Evolutionary conservation across 257 asterid genomes (phyloP).

Genomic region (Paraleonurus japonicus): DNA sequence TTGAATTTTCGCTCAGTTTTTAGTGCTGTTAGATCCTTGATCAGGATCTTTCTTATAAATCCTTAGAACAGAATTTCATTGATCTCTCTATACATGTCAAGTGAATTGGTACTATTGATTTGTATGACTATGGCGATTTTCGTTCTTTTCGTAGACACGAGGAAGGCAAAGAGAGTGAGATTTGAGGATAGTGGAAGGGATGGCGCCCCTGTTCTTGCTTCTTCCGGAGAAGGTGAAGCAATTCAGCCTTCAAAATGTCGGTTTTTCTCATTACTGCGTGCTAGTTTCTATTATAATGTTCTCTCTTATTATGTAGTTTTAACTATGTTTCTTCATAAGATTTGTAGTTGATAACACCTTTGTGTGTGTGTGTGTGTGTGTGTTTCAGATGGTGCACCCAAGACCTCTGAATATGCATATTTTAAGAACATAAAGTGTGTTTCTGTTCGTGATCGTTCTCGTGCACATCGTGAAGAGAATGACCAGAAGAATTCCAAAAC

Average conservation of each 20-base stretch:
- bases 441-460: slow-evolving; percentile 25
- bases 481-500: slow-evolving; percentile 27
- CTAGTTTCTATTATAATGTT: slow-evolving; percentile 20
- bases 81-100: background rate
- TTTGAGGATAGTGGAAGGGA: slow-evolving; percentile 35
- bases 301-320: background rate
- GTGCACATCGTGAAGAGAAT: slow-evolving; percentile 31
- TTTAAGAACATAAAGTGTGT: slow-evolving; percentile 59
- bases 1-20: background rate
- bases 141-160: slow-evolving; percentile 32
- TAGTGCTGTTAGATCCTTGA: background rate
- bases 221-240: slow-evolving; percentile 32
- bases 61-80: background rate
- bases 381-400: slow-evolving; percentile 63
- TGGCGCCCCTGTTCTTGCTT: slow-evolving; percentile 31
- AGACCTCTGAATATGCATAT: slow-evolving; percentile 81
- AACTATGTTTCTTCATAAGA: background rate
- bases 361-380: background rate
- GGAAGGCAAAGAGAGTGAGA: slow-evolving; percentile 54
- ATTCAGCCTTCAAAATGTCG: slow-evolving; percentile 35
- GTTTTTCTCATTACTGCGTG: slow-evolving; percentile 25
- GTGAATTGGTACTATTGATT: slow-evolving; percentile 7
- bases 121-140: background rate
- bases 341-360: background rate
- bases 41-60: background rate